Evolutionary conservation across 441 rosid genomes (phyloP).

Genomic region (Kokia cookei): DNA sequence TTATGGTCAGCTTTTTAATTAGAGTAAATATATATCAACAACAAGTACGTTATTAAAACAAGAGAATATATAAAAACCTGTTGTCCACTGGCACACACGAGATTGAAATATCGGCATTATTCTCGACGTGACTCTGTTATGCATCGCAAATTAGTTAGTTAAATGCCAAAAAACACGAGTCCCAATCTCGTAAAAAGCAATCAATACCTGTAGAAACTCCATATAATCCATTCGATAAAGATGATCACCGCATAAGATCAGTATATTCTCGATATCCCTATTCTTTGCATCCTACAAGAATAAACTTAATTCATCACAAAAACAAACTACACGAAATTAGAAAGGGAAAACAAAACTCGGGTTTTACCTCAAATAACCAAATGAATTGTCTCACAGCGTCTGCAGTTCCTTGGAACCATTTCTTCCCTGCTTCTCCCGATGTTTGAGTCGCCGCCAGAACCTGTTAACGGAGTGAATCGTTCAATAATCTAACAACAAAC

Average conservation of each 20-base stretch:
- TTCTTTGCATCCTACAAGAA: conserved; percentile 78
- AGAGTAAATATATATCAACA: neutral
- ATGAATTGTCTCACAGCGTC: conserved; percentile 94
- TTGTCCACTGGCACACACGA: conserved; percentile 64
- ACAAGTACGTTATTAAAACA: neutral
- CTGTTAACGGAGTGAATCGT: conserved; percentile 27
- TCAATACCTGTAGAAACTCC: conserved; percentile 73
- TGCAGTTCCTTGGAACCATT: conserved; percentile 98
- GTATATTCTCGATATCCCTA: conserved; percentile 63
- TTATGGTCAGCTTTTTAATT: conserved; percentile 1
- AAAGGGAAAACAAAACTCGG: neutral
- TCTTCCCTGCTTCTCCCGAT: conserved; percentile 79
- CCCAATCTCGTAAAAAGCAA: neutral
- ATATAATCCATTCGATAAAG: conserved; percentile 90
- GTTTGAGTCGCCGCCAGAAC: conserved; percentile 98
- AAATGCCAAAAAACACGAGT: neutral
- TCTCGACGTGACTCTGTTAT: conserved; percentile 75
- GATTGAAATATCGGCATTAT: conserved; percentile 76
- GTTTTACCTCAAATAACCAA: conserved; percentile 90
- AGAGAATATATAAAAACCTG: conserved; percentile 39
- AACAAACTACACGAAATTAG: neutral
- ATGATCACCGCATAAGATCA: conserved; percentile 90
- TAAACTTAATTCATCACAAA: conserved; percentile 6
- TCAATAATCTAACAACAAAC: neutral
- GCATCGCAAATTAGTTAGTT: conserved; percentile 21